Percentiles rank a stretch among this genome's conserved stretches.
phyloP scores from a whole-genome alignment of 2,329 filamentous ascomycete genomes.

The Tolypocladium album region DNA sequence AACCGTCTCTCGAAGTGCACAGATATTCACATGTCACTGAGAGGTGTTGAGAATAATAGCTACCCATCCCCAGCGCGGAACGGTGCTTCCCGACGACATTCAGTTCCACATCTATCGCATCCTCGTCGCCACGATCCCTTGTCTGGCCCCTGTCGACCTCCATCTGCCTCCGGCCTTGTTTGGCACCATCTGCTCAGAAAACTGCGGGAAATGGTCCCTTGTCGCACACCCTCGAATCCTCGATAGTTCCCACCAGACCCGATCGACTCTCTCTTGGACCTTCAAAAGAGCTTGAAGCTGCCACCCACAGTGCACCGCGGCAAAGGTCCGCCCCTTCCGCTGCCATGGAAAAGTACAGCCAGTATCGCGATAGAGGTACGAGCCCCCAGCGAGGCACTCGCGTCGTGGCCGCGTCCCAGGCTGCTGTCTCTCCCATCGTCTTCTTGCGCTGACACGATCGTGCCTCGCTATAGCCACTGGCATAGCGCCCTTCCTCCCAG shows the following conservation, averaged over 20 bases:
- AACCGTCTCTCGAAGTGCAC: not conserved
- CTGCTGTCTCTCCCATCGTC: not conserved
- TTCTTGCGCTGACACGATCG: not conserved
- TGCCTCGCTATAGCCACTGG: constrained; percentile 59
- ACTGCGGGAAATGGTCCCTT: not conserved
- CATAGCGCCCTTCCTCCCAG: constrained; percentile 89
- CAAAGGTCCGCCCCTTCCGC: not conserved
- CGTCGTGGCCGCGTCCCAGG: not conserved
- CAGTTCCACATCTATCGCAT: not conserved
- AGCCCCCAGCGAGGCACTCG: not conserved
- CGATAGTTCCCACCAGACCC: not conserved
- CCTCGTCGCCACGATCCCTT: not conserved
- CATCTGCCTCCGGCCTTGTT: not conserved
- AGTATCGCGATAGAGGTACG: constrained; percentile 80
- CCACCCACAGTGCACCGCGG: not conserved
- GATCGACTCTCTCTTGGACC: not conserved
- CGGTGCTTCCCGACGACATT: not conserved
- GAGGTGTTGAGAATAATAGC: not conserved
- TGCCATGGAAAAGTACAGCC: constrained; percentile 86
- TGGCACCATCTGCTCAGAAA: not conserved
- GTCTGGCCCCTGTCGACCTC: not conserved
- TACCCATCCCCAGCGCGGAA: not conserved
- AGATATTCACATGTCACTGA: not conserved
- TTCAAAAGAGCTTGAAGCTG: not conserved
- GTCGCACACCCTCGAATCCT: not conserved